A percentile compares a stretch with the other conserved stretches of the same genome.
These are phyloP conservation scores for Populus simonii DNA, from an alignment of 345 rosid genomes.

Conservation along the genomic window DNA sequence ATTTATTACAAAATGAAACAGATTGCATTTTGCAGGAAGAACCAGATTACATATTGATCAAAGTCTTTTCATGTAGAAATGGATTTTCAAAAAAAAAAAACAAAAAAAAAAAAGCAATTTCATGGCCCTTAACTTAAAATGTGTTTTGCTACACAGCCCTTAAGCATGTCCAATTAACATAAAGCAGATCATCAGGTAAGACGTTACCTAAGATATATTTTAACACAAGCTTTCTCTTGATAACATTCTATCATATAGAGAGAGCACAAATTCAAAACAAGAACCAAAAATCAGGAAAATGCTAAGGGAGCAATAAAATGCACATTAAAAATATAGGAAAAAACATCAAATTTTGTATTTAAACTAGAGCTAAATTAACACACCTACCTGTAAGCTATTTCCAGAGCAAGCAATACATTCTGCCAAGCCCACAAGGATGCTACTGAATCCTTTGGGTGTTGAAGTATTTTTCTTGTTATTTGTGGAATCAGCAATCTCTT, in stretches of 20 bases:
- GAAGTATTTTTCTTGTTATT: constrained; percentile 25
- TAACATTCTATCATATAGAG: not conserved
- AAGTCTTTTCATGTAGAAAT: not conserved
- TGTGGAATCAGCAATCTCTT: constrained; percentile 31
- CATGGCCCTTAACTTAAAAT: not conserved
- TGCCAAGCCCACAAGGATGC: constrained; percentile 66
- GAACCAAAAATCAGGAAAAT: not conserved
- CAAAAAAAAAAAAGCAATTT: not conserved
- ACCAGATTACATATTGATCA: not conserved
- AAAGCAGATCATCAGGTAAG: not conserved
- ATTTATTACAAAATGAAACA: constrained; percentile 6
- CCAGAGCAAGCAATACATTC: constrained; percentile 56
- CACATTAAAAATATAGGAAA: not conserved
- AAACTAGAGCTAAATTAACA: not conserved
- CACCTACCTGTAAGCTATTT: constrained; percentile 38
- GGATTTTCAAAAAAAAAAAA: not conserved
- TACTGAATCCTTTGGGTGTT: constrained; percentile 26
- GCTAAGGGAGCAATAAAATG: not conserved
- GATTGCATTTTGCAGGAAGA: not conserved
- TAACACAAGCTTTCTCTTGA: not conserved
- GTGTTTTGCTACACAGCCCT: not conserved
- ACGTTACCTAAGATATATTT: not conserved
- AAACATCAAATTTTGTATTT: not conserved
- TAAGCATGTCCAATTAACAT: not conserved
- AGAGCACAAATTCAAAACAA: not conserved